These are phyloP conservation scores for Lactarius trivialis DNA, from an alignment of 768 basidiomycete species.

Conservation along the genomic window DNA sequence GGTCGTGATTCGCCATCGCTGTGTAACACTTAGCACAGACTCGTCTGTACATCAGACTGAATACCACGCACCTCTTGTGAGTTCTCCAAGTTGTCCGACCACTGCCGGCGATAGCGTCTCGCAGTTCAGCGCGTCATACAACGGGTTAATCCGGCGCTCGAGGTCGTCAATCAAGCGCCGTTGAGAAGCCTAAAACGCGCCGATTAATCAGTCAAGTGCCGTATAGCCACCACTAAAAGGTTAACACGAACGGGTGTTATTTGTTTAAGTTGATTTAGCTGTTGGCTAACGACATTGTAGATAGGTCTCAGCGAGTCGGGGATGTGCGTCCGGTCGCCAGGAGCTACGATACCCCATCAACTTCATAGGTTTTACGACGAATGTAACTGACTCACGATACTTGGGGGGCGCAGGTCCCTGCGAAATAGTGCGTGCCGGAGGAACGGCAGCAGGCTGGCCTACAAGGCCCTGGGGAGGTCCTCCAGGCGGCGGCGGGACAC, in stretches of 20 bases:
- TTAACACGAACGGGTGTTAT: conserved; percentile 58
- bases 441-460: conserved; percentile 2
- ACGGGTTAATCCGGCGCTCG: conserved; percentile 73
- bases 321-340: conserved; percentile 91
- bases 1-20: conserved; percentile 83
- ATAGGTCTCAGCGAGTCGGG: conserved; percentile 61
- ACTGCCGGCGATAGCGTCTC: conserved; percentile 68
- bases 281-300: conserved; percentile 56
- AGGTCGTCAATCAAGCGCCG: conserved; percentile 81
- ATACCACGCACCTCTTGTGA: conserved; percentile 59
- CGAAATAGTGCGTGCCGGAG: conserved; percentile 10
- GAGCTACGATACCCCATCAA: conserved; percentile 42
- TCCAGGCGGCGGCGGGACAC: conserved; percentile 28
- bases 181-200: conserved; percentile 58
- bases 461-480: conserved; percentile 8
- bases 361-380: background rate
- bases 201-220: conserved; percentile 6
- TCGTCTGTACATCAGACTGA: background rate
- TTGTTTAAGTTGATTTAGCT: conserved; percentile 64
- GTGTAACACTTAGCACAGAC: conserved; percentile 1
- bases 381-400: conserved; percentile 46
- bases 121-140: conserved; percentile 92
- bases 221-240: background rate
- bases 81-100: conserved; percentile 61
- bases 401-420: conserved; percentile 33